A percentile compares a stretch with the other conserved stretches of the same genome.
phyloP scores from a whole-genome alignment of 2,329 filamentous ascomycete species.

The Arachnopeziza araneosa region DNA sequence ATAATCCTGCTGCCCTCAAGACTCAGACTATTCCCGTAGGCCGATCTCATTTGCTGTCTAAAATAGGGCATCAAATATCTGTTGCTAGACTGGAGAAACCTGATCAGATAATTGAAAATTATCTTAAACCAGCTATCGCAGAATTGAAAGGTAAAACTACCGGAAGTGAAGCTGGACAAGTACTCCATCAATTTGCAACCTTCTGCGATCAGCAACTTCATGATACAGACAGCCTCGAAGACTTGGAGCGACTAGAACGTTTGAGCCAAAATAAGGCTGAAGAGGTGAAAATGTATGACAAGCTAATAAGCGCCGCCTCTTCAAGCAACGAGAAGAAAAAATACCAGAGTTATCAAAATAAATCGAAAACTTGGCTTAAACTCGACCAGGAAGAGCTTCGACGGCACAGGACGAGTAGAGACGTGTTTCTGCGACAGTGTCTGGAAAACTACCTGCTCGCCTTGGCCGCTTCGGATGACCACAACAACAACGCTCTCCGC shows the following conservation, averaged over 20 bases:
- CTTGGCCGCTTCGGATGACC: conserved; percentile 76
- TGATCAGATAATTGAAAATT: conserved; percentile 80
- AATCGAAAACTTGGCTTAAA: conserved; percentile 83
- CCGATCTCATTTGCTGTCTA: conserved; percentile 74
- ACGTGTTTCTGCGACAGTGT: conserved; percentile 80
- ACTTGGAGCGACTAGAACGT: conserved; percentile 73
- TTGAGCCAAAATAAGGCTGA: conserved; percentile 74
- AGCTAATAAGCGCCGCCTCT: conserved; percentile 40
- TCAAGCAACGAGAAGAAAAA: conserved; percentile 46
- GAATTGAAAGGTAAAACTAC: conserved; percentile 66
- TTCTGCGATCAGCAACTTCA: conserved; percentile 95
- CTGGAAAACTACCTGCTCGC: conserved; percentile 90
- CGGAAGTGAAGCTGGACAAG: conserved; percentile 72
- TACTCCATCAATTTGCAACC: conserved; percentile 89
- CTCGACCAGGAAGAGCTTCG: conserved; percentile 84
- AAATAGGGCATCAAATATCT: conserved; percentile 82
- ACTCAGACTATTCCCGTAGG: conserved; percentile 68
- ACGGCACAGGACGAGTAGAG: conserved; percentile 68
- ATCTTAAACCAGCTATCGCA: conserved; percentile 76
- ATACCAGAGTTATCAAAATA: conserved; percentile 57
- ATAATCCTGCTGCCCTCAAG: conserved; percentile 53
- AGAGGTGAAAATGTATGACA: conserved; percentile 70
- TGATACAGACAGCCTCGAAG: conserved; percentile 77
- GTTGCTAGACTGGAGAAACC: conserved; percentile 88
- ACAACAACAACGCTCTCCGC: conserved; percentile 83